Percentiles rank a stretch among this genome's conserved stretches.
Evolutionary conservation across 139 green algal species (phyloP).

Genomic region (Marvania coccoides): DNA sequence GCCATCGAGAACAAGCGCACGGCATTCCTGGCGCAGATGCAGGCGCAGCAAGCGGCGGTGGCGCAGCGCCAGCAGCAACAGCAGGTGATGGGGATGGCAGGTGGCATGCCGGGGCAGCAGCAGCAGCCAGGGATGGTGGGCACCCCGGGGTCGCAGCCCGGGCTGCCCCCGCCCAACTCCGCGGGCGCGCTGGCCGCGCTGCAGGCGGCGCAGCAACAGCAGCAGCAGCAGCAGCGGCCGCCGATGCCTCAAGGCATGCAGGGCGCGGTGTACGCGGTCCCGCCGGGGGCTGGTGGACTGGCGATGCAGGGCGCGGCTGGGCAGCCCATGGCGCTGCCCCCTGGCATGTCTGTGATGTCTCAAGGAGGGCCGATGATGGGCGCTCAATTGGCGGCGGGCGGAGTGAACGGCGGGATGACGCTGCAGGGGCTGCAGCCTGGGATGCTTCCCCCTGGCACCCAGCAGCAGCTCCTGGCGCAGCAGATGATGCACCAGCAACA

Average conservation of each 20-base stretch:
- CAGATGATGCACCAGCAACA: slow-evolving; percentile 13
- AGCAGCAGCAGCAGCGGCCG: neutral
- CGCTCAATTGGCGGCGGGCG: neutral
- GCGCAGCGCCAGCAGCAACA: slow-evolving; percentile 4
- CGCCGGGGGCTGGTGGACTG: neutral
- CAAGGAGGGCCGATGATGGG: no score
- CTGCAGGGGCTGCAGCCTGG: neutral
- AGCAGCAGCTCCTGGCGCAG: slow-evolving; percentile 21
- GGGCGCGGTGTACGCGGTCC: no score
- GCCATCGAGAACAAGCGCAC: slow-evolving; percentile 18
- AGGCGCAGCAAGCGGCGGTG: neutral
- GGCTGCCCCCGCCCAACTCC: neutral
- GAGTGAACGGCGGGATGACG: neutral
- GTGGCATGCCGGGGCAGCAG: neutral
- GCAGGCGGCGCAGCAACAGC: slow-evolving; percentile 17
- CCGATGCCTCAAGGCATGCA: neutral
- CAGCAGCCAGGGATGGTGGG: neutral
- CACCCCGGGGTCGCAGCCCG: neutral
- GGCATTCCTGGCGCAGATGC: slow-evolving; percentile 10
- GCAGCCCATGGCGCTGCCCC: neutral
- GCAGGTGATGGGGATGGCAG: neutral
- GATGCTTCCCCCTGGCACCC: neutral
- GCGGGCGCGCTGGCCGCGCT: slow-evolving; percentile 9
- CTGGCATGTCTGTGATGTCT: no score
- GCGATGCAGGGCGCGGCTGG: neutral